Percentiles rank a stretch among this genome's conserved stretches.
phyloP scores from a whole-genome alignment of 2,329 filamentous ascomycete species.

The Diaporthe humulicola region DNA sequence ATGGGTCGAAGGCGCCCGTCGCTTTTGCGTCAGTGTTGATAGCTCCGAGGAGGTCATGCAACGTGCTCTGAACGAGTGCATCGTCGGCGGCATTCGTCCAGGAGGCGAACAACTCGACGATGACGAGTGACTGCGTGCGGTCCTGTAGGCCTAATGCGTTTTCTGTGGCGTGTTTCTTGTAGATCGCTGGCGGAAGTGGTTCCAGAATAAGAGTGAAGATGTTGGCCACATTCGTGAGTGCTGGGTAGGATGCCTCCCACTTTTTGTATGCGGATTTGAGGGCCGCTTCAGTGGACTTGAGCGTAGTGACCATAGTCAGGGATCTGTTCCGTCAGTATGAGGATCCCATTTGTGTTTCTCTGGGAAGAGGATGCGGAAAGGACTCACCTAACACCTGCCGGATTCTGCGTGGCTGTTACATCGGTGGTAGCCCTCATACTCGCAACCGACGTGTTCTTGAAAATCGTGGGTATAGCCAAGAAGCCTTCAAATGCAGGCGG shows the following conservation, averaged over 20 bases:
- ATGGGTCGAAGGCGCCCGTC: constrained; percentile 28
- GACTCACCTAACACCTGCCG: not conserved
- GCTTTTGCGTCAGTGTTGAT: constrained; percentile 8
- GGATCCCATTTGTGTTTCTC: not conserved
- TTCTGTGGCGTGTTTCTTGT: not conserved
- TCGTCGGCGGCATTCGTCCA: constrained; percentile 27
- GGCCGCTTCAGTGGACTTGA: not conserved
- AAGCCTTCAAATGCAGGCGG: not conserved
- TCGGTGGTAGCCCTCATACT: constrained; percentile 18
- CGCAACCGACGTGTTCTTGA: constrained; percentile 6
- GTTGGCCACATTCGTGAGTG: not conserved
- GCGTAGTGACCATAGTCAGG: not conserved
- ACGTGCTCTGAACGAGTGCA: not conserved
- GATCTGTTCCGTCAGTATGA: not conserved
- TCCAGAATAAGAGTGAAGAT: not conserved
- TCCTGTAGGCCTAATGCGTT: constrained; percentile 22
- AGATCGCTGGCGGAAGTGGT: not conserved
- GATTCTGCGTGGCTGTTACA: not conserved
- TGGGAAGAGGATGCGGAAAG: not conserved
- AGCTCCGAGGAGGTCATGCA: not conserved
- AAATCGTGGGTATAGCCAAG: not conserved
- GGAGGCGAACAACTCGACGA: not conserved
- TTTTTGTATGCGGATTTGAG: not conserved
- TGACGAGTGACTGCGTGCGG: constrained; percentile 18
- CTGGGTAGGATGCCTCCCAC: not conserved